Percentiles rank a stretch among this genome's conserved stretches.
Evolutionary conservation across 2,329 filamentous ascomycete genomes (phyloP).

Genomic region (Hypoxylon sp.): DNA sequence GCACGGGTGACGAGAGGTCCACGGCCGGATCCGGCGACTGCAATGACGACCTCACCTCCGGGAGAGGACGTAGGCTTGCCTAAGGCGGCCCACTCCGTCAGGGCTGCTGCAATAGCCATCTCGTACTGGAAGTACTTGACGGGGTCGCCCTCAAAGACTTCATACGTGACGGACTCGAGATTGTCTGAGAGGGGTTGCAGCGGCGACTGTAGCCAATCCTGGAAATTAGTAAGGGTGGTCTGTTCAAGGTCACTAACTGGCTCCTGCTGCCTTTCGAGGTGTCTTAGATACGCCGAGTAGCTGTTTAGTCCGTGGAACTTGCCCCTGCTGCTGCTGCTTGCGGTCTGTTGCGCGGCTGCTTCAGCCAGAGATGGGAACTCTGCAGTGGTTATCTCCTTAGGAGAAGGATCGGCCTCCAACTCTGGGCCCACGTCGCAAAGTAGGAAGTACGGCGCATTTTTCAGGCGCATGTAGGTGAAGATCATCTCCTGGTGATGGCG

Average conservation of each 20-base stretch:
- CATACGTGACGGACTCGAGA: constrained; percentile 95
- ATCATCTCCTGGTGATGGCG: constrained; percentile 74
- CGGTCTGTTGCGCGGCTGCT: constrained; percentile 62
- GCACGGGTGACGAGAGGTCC: constrained; percentile 93
- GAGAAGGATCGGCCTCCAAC: constrained; percentile 55
- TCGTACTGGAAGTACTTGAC: constrained; percentile 99
- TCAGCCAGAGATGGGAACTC: constrained; percentile 81
- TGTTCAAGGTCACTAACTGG: constrained; percentile 68
- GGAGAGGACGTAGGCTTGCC: constrained; percentile 81
- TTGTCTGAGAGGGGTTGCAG: constrained; percentile 96
- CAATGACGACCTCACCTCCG: constrained; percentile 82
- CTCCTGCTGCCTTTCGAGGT: constrained; percentile 86
- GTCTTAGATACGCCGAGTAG: constrained; percentile 84
- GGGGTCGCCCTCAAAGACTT: constrained; percentile 98
- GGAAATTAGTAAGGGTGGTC: constrained; percentile 72
- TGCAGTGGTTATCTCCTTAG: constrained; percentile 54
- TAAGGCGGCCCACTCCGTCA: constrained; percentile 82
- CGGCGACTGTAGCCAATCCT: constrained; percentile 96
- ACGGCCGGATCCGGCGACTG: constrained; percentile 92
- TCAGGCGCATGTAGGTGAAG: constrained; percentile 74
- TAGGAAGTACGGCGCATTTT: constrained; percentile 73
- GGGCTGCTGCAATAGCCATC: constrained; percentile 82
- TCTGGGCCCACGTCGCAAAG: constrained; percentile 73
- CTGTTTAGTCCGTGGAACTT: constrained; percentile 56
- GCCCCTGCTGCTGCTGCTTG: constrained; percentile 66